phyloP scores from a whole-genome alignment of 768 basidiomycete genomes.

The Thelephora ganbajun region DNA sequence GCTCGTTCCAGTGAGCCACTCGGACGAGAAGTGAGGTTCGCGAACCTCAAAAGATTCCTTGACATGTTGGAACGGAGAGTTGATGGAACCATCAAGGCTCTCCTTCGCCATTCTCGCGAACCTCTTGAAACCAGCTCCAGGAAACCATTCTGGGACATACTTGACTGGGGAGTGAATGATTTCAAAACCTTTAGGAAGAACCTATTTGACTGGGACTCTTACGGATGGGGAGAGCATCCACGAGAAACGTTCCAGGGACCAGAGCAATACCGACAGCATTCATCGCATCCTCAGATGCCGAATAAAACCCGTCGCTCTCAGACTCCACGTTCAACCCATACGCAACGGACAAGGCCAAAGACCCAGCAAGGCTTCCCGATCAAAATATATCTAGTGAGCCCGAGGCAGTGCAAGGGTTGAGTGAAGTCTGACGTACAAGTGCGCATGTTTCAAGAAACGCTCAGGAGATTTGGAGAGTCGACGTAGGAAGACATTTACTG shows the following conservation, averaged over 20 bases:
- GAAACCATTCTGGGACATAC: slow-evolving; percentile 11
- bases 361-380: too few relatives aligned
- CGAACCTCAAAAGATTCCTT: slow-evolving; percentile 21
- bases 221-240: slow-evolving; percentile 1
- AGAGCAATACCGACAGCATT: background rate
- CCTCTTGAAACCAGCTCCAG: slow-evolving; percentile 9
- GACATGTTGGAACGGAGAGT: slow-evolving; percentile 8
- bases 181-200: background rate
- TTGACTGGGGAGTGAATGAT: slow-evolving; percentile 1
- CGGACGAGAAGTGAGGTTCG: background rate
- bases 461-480: background rate
- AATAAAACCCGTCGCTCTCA: background rate
- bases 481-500: too few relatives aligned
- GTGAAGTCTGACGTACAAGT: background rate
- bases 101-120: slow-evolving; percentile 1
- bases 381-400: background rate
- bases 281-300: background rate
- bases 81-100: slow-evolving; percentile 4
- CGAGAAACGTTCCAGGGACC: background rate
- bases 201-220: background rate
- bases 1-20: background rate
- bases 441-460: too few relatives aligned
- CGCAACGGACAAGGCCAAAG: background rate
- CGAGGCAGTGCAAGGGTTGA: background rate
- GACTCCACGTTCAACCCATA: background rate